phyloP scores from a whole-genome alignment of 257 asterid species.

The Solanum chilense region DNA sequence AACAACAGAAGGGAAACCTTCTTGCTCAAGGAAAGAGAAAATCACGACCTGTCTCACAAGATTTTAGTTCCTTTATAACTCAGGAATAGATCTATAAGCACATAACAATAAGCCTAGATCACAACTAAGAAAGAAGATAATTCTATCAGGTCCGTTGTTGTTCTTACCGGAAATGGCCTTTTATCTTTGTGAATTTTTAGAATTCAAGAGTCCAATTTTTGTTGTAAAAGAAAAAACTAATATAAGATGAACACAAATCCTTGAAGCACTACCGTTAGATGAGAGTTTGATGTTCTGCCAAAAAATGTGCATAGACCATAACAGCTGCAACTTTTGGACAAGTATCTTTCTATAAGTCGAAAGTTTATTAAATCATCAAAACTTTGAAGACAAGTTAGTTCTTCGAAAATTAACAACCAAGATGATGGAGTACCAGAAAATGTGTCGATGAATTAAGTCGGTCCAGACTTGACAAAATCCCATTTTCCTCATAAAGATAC shows the following conservation, averaged over 20 bases:
- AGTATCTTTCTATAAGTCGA: too few relatives aligned
- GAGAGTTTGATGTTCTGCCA: too few relatives aligned
- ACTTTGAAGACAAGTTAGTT: too few relatives aligned
- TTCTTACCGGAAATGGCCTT: neutral
- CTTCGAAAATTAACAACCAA: neutral
- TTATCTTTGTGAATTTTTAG: neutral
- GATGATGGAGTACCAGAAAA: neutral
- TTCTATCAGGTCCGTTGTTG: neutral
- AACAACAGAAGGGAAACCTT: neutral
- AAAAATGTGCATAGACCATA: too few relatives aligned
- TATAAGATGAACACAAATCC: too few relatives aligned
- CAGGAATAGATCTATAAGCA: neutral
- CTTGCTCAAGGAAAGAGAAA: neutral
- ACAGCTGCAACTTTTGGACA: too few relatives aligned
- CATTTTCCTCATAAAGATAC: neutral
- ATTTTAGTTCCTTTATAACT: too few relatives aligned
- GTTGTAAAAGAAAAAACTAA: too few relatives aligned
- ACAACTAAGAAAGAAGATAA: neutral
- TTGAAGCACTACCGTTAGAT: too few relatives aligned
- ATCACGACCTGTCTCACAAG: neutral
- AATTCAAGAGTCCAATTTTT: neutral
- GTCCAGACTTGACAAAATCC: neutral
- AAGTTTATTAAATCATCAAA: too few relatives aligned
- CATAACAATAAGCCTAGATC: neutral
- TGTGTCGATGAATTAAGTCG: neutral